These are phyloP conservation scores for Hygrophoropsis aurantiaca DNA, from an alignment of 768 basidiomycete species.

Conservation along the genomic window DNA sequence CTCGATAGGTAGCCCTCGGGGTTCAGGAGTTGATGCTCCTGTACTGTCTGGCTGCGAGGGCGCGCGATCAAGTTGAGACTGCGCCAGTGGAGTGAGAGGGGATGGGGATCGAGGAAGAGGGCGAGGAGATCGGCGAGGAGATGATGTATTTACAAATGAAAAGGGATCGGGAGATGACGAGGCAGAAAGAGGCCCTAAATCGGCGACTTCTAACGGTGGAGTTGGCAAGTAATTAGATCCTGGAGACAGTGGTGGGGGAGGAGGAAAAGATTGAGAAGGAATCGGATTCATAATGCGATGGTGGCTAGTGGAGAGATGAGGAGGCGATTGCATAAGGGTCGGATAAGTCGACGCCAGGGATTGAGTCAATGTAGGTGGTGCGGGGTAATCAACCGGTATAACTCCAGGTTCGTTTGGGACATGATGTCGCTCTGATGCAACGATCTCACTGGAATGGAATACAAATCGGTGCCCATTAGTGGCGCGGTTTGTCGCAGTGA, in stretches of 20 bases:
- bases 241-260: conserved; percentile 18
- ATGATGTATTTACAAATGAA: conserved; percentile 13
- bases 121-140: conserved; percentile 22
- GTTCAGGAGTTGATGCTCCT: conserved; percentile 15
- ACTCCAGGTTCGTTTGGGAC: conserved; percentile 65
- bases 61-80: conserved; percentile 3
- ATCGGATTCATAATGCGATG: conserved; percentile 6
- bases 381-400: conserved; percentile 39
- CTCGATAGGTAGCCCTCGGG: conserved; percentile 33
- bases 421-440: conserved; percentile 62
- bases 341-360: conserved; percentile 30
- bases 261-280: conserved; percentile 19
- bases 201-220: conserved; percentile 21
- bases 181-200: conserved; percentile 18
- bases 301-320: conserved; percentile 28
- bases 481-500: conserved; percentile 61
- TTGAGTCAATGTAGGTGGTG: conserved; percentile 30
- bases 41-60: conserved; percentile 11
- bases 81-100: conserved; percentile 8
- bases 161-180: conserved; percentile 24
- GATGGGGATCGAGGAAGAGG: conserved; percentile 13
- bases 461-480: conserved; percentile 88
- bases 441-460: conserved; percentile 74
- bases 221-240: conserved; percentile 20
- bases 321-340: conserved; percentile 18